Percentiles rank a stretch among this genome's conserved stretches.
Conservation (phyloP, 2,329 filamentous ascomycete species). For the Botrytis medusae region DNA sequence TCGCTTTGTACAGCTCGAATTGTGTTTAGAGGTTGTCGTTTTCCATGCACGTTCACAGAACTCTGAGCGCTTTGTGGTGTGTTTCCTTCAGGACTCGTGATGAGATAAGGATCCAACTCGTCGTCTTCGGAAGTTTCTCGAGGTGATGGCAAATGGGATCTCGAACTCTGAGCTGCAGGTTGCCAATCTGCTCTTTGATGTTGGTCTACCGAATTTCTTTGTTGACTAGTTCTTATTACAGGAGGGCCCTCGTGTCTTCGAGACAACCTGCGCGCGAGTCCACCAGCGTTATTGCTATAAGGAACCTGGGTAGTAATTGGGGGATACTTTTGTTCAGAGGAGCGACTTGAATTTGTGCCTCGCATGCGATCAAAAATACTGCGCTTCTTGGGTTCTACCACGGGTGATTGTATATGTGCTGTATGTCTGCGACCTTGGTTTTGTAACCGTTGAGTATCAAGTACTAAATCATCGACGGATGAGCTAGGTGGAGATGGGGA, state of each 20-base stretch:
- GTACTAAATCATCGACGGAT: slow-evolving; percentile 36
- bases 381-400: slow-evolving; percentile 36
- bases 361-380: slow-evolving; percentile 39
- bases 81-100: slow-evolving; percentile 30
- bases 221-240: slow-evolving; percentile 44
- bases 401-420: slow-evolving; percentile 28
- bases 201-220: slow-evolving; percentile 43
- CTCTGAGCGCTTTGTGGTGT: slow-evolving; percentile 26
- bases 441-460: slow-evolving; percentile 30
- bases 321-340: slow-evolving; percentile 30
- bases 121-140: slow-evolving; percentile 36
- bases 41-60: slow-evolving; percentile 5
- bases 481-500: slow-evolving; percentile 25
- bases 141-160: slow-evolving; percentile 36
- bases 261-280: slow-evolving; percentile 55
- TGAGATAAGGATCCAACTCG: slow-evolving; percentile 37
- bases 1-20: slow-evolving; percentile 35
- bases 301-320: slow-evolving; percentile 21
- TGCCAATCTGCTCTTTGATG: slow-evolving; percentile 42
- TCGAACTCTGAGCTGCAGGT: slow-evolving; percentile 39
- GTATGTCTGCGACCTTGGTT: slow-evolving; percentile 26
- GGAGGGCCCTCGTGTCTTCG: slow-evolving; percentile 54
- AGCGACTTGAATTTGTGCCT: slow-evolving; percentile 30
- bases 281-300: slow-evolving; percentile 50
- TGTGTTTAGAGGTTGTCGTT: slow-evolving; percentile 30